phyloP scores from a whole-genome alignment of 345 rosid species.

The Moricandia arvensis region DNA sequence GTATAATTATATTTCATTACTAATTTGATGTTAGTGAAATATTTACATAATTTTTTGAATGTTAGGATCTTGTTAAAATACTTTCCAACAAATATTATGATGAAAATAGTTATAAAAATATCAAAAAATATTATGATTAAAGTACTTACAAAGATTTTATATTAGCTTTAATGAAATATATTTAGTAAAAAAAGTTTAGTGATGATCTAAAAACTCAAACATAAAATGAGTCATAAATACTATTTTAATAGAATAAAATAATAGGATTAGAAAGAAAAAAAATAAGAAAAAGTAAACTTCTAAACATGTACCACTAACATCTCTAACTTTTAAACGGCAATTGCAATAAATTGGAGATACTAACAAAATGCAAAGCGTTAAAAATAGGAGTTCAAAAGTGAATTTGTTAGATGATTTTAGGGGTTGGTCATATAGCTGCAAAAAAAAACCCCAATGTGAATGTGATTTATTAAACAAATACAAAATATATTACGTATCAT shows the following conservation, averaged over 20 bases:
- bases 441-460: background rate
- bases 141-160: too few relatives aligned
- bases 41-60: too few relatives aligned
- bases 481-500: background rate
- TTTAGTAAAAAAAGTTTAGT: too few relatives aligned
- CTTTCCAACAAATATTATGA: too few relatives aligned
- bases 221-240: too few relatives aligned
- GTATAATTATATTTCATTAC: too few relatives aligned
- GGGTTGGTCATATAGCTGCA: background rate
- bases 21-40: too few relatives aligned
- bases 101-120: too few relatives aligned
- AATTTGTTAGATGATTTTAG: background rate
- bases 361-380: background rate
- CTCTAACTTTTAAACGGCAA: conserved; percentile 15
- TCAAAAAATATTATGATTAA: too few relatives aligned
- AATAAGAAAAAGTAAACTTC: background rate
- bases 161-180: too few relatives aligned
- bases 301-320: conserved; percentile 6
- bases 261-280: background rate
- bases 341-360: conserved; percentile 17
- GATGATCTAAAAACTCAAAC: too few relatives aligned
- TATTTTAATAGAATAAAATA: background rate
- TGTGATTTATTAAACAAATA: background rate
- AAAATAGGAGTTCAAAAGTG: conserved; percentile 1
- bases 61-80: too few relatives aligned